Conservation (phyloP, 2,329 filamentous ascomycete genomes). For the Didymella segeticola region DNA sequence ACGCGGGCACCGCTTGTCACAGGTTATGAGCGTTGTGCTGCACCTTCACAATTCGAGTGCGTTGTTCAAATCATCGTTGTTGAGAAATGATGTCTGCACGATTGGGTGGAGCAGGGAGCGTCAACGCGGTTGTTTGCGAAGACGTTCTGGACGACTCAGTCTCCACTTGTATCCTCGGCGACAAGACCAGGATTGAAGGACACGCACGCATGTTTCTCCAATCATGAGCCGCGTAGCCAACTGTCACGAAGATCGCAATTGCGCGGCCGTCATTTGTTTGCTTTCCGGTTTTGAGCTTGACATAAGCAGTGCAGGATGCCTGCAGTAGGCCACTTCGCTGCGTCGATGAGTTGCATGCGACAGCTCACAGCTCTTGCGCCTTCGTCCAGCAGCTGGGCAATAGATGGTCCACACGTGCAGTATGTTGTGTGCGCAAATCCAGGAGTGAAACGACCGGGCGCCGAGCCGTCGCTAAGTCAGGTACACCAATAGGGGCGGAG, state of each 20-base stretch:
- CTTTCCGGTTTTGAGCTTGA: conserved; percentile 6
- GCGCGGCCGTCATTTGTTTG: conserved; percentile 30
- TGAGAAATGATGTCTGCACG: conserved; percentile 25
- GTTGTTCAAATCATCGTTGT: conserved; percentile 16
- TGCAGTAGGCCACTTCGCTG: conserved; percentile 3
- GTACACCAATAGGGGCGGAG: conserved; percentile 38
- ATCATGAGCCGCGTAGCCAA: conserved; percentile 25
- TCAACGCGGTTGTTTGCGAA: conserved; percentile 24
- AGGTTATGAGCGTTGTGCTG: conserved; percentile 5
- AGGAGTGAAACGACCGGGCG: conserved; percentile 23
- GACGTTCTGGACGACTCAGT: conserved; percentile 35
- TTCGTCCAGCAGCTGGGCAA: conserved; percentile 21
- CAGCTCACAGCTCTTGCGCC: conserved; percentile 22
- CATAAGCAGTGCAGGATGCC: conserved; percentile 1
- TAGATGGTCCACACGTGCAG: conserved; percentile 30
- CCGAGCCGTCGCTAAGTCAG: conserved; percentile 36
- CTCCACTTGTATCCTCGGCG: conserved; percentile 27
- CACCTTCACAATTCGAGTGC: conserved; percentile 7
- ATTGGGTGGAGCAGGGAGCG: conserved; percentile 14
- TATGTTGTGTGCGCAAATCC: conserved; percentile 17
- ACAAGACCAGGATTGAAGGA: conserved; percentile 25
- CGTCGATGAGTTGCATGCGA: conserved; percentile 11
- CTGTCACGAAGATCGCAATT: conserved; percentile 38
- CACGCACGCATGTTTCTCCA: conserved; percentile 25
- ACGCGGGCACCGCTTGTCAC: conserved; percentile 2